Percentiles rank a stretch among this genome's conserved stretches.
These are phyloP conservation scores for Gossypium longicalyx DNA, from an alignment of 345 rosid species.

Conservation along the genomic window DNA sequence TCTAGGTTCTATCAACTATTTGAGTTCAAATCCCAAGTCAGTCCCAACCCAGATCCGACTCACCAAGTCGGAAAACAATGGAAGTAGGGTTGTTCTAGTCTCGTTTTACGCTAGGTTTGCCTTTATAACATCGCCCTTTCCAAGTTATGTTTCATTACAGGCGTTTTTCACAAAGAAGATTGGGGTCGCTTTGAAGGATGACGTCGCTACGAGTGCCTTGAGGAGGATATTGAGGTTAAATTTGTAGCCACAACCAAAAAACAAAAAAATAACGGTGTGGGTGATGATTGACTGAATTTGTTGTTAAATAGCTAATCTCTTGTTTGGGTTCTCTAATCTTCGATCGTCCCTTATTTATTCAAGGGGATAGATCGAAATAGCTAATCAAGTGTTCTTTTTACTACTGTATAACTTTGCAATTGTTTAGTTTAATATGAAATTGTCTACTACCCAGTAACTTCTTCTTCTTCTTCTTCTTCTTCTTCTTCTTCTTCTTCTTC, in stretches of 20 bases:
- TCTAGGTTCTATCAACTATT: conserved; percentile 30
- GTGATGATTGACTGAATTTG: background rate
- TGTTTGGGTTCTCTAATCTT: conserved; percentile 21
- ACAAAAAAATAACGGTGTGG: no score
- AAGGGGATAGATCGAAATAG: conserved; percentile 54
- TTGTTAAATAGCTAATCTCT: background rate
- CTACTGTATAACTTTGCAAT: background rate
- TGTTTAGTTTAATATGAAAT: background rate
- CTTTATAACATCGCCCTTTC: conserved; percentile 74
- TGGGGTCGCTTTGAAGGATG: conserved; percentile 9
- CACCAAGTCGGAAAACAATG: conserved; percentile 12
- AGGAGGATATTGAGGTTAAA: conserved; percentile 52
- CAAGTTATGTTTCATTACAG: conserved; percentile 78
- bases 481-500: no score
- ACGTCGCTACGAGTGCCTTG: conserved; percentile 46
- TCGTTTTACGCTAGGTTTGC: conserved; percentile 72
- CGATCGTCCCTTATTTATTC: conserved; percentile 79
- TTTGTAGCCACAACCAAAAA: conserved; percentile 15
- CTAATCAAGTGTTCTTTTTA: conserved; percentile 15
- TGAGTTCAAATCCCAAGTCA: conserved; percentile 33
- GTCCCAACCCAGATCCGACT: conserved; percentile 30
- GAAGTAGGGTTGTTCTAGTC: background rate
- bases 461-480: no score
- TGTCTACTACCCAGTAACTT: no score
- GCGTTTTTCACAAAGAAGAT: conserved; percentile 51